Evolutionary conservation across 352 stramenopile species (phyloP).

Genomic region (Phytophthora crassamura): DNA sequence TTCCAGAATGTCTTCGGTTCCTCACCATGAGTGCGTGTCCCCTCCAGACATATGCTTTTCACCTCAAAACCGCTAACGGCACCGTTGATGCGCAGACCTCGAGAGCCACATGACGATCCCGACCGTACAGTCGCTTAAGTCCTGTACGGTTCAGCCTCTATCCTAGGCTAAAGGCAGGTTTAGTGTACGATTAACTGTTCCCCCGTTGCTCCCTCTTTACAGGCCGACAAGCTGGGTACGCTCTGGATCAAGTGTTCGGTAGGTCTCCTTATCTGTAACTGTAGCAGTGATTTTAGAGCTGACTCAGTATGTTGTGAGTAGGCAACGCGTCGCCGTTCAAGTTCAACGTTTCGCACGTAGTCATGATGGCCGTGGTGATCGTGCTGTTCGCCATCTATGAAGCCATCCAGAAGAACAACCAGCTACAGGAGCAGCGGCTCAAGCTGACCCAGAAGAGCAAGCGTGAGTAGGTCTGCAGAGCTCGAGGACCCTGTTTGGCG

Average conservation of each 20-base stretch:
- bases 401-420: conserved; percentile 74
- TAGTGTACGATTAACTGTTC: too few relatives aligned
- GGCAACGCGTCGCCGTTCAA: conserved; percentile 80
- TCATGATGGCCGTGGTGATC: conserved; percentile 82
- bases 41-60: background rate
- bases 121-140: conserved; percentile 56
- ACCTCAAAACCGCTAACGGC: conserved; percentile 1
- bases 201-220: conserved; percentile 2
- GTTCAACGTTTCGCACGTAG: conserved; percentile 82
- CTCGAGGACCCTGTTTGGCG: conserved; percentile 3
- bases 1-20: conserved; percentile 82
- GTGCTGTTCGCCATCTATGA: conserved; percentile 81
- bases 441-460: conserved; percentile 58
- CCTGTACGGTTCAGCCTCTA: conserved; percentile 43
- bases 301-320: conserved; percentile 16
- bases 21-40: conserved; percentile 61
- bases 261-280: conserved; percentile 14
- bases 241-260: conserved; percentile 74
- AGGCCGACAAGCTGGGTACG: conserved; percentile 75
- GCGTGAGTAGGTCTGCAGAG: conserved; percentile 33
- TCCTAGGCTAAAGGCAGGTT: background rate
- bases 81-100: too few relatives aligned
- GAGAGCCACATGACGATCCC: conserved; percentile 79
- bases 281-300: background rate
- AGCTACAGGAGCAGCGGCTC: conserved; percentile 74